These are phyloP conservation scores for Ceratobasidium sp. DNA, from an alignment of 1,284 basidiomycete genomes.

Conservation along the genomic window DNA sequence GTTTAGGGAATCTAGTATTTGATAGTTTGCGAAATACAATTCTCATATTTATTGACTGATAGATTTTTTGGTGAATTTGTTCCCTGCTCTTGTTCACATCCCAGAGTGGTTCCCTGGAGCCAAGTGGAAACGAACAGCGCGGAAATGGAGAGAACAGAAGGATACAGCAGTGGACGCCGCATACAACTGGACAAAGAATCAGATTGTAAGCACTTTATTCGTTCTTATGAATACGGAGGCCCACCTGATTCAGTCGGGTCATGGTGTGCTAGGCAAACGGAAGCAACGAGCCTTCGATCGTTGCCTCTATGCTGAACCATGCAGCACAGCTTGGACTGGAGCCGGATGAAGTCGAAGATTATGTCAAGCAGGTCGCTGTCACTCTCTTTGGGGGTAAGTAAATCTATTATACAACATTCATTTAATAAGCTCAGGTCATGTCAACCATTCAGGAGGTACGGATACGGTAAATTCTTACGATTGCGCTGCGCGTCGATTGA, in stretches of 20 bases:
- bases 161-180: background rate
- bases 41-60: background rate
- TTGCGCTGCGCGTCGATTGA: background rate
- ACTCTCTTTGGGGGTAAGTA: background rate
- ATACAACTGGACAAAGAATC: slow-evolving; percentile 23
- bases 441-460: background rate
- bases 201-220: background rate
- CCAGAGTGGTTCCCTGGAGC: slow-evolving; percentile 34
- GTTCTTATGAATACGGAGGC: background rate
- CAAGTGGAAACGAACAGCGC: slow-evolving; percentile 20
- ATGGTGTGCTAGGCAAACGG: background rate
- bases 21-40: no score
- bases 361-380: slow-evolving; percentile 12
- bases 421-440: background rate
- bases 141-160: slow-evolving; percentile 23
- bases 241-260: background rate
- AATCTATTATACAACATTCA: background rate
- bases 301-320: background rate
- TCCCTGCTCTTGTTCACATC: slow-evolving; percentile 26
- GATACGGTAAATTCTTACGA: slow-evolving; percentile 12
- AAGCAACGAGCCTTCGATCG: slow-evolving; percentile 6
- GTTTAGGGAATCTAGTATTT: background rate
- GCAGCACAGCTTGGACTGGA: background rate
- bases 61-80: slow-evolving; percentile 33
- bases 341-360: slow-evolving; percentile 3